phyloP scores from a whole-genome alignment of 805 yeast genomes.

The Maudiozyma serrabonitensis region DNA sequence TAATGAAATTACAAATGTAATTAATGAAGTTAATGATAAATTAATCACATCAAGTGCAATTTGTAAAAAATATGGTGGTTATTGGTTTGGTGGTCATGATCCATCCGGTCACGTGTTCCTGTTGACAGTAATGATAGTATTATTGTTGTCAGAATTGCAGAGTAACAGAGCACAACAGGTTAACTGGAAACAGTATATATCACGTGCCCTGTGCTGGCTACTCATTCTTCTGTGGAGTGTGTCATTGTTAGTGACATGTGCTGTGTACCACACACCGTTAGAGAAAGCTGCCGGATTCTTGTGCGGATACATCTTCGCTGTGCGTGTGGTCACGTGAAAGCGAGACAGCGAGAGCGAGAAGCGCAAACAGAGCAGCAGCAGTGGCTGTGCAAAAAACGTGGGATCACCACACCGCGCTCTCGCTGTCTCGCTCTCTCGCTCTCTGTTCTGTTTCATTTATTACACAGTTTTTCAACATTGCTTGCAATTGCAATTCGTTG shows the following conservation, averaged over 20 bases:
- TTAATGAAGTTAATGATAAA: background rate
- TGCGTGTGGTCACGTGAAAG: background rate
- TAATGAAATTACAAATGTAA: background rate
- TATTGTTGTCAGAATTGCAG: conserved; percentile 51
- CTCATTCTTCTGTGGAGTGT: background rate
- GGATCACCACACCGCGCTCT: no score
- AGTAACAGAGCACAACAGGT: no score
- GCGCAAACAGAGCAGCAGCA: no score
- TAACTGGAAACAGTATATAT: no score
- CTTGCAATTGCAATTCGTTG: no score
- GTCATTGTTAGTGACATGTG: background rate
- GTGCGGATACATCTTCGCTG: conserved; percentile 38
- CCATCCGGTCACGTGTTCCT: conserved; percentile 91
- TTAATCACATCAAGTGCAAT: conserved; percentile 10
- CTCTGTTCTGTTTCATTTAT: no score
- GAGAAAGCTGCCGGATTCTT: conserved; percentile 69
- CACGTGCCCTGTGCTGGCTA: background rate
- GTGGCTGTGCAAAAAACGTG: no score
- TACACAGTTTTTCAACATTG: no score
- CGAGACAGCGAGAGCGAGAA: background rate
- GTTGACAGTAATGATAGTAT: conserved; percentile 34
- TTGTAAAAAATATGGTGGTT: conserved; percentile 54
- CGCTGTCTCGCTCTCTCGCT: no score
- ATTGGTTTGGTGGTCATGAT: conserved; percentile 84
- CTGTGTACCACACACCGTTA: conserved; percentile 42